phyloP scores from a whole-genome alignment of 169 alveolate genomes.

The Babesia caballi region DNA sequence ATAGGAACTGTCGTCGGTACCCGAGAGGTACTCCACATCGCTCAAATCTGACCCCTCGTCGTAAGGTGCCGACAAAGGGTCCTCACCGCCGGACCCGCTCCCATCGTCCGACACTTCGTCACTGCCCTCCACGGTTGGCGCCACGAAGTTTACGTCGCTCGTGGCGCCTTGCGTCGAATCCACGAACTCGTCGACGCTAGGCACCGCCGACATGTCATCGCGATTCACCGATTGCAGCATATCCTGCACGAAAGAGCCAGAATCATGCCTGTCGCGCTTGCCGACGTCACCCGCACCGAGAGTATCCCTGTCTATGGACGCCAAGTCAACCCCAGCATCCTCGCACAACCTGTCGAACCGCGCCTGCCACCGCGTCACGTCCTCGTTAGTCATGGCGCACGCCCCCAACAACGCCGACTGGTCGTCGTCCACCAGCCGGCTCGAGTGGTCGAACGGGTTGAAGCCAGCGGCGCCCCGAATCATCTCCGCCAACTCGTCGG shows the following conservation, averaged over 20 bases:
- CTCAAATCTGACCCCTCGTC: constrained; percentile 31
- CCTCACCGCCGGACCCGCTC: background rate
- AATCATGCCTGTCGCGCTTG: background rate
- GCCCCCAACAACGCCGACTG: constrained; percentile 41
- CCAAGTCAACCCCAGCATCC: constrained; percentile 6
- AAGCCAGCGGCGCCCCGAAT: constrained; percentile 25
- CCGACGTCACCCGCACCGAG: background rate
- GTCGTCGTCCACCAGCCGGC: constrained; percentile 30
- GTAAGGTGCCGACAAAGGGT: background rate
- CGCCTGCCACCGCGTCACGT: constrained; percentile 33
- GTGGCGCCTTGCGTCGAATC: background rate
- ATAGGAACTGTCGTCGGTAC: background rate
- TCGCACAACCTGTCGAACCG: constrained; percentile 9
- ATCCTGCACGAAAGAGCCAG: background rate
- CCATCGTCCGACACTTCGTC: constrained; percentile 12
- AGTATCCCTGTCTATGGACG: background rate
- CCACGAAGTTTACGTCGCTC: background rate
- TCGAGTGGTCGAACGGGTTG: constrained; percentile 41
- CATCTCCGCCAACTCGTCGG: constrained; percentile 47
- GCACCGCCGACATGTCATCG: background rate
- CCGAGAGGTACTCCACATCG: background rate
- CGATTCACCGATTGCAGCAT: background rate
- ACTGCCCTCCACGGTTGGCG: constrained; percentile 4
- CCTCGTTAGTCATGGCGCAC: constrained; percentile 38
- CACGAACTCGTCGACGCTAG: constrained; percentile 15